These are phyloP conservation scores for Primulina huaijiensis DNA, from an alignment of 257 asterid species.

Conservation along the genomic window DNA sequence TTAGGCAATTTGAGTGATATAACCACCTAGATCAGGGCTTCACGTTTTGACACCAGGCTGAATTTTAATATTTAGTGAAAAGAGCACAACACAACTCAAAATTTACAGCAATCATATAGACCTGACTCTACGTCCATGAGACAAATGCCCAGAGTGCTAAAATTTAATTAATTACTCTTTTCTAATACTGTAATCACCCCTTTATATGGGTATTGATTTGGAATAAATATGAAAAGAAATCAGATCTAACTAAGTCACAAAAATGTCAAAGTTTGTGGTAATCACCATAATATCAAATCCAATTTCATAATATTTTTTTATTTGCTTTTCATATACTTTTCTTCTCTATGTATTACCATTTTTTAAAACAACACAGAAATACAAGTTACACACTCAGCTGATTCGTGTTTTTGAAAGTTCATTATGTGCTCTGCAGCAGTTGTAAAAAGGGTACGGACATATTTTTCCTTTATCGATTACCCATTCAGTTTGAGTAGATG, in stretches of 20 bases:
- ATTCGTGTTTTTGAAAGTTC: neutral
- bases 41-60: too few relatives aligned
- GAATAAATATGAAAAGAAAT: neutral
- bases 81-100: too few relatives aligned
- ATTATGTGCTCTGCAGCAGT: neutral
- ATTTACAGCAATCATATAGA: too few relatives aligned
- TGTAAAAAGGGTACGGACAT: neutral
- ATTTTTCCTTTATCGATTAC: neutral
- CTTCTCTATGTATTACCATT: neutral
- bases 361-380: neutral
- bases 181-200: neutral
- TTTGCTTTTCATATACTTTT: neutral
- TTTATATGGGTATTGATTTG: neutral
- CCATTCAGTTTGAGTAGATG: neutral
- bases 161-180: neutral
- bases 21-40: neutral
- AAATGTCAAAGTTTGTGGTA: too few relatives aligned
- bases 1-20: too few relatives aligned
- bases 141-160: neutral
- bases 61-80: too few relatives aligned
- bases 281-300: neutral
- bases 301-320: neutral
- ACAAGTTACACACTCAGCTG: neutral
- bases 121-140: neutral
- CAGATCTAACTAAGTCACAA: neutral